Conservation (phyloP, 148 eudicot species). For the Spergularia bocconei region DNA sequence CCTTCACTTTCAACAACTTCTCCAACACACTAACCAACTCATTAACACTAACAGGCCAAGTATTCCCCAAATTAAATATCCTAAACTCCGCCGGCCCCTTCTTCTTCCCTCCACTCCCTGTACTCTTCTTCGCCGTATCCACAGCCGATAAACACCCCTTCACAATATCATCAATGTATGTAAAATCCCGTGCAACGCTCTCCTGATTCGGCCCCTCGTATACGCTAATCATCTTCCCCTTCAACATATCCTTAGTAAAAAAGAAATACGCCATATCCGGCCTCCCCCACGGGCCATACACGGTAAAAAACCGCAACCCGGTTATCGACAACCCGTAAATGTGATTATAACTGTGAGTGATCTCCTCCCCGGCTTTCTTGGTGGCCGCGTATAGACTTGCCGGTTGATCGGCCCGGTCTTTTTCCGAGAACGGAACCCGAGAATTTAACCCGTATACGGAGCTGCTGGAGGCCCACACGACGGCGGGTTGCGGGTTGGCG, state of each 20-base stretch:
- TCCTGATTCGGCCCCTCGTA: conserved; percentile 59
- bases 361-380: conserved; percentile 78
- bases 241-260: conserved; percentile 65
- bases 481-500: conserved; percentile 57
- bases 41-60: conserved; percentile 55
- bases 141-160: conserved; percentile 71
- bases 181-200: conserved; percentile 66
- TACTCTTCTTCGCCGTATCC: conserved; percentile 73
- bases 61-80: conserved; percentile 69
- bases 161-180: conserved; percentile 77
- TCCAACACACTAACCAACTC: conserved; percentile 62
- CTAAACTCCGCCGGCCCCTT: conserved; percentile 59
- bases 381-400: conserved; percentile 81
- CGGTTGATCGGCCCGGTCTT: conserved; percentile 63
- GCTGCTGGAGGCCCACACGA: conserved; percentile 77
- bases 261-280: conserved; percentile 89
- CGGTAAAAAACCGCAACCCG: conserved; percentile 69
- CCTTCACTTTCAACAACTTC: conserved; percentile 61
- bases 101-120: conserved; percentile 69
- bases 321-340: conserved; percentile 66
- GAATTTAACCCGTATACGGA: conserved; percentile 74
- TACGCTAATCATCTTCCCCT: conserved; percentile 49
- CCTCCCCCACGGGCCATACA: conserved; percentile 83
- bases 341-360: conserved; percentile 70
- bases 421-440: conserved; percentile 65